Conservation (phyloP, 495 filamentous ascomycete species). For the Thozetella sp. region DNA sequence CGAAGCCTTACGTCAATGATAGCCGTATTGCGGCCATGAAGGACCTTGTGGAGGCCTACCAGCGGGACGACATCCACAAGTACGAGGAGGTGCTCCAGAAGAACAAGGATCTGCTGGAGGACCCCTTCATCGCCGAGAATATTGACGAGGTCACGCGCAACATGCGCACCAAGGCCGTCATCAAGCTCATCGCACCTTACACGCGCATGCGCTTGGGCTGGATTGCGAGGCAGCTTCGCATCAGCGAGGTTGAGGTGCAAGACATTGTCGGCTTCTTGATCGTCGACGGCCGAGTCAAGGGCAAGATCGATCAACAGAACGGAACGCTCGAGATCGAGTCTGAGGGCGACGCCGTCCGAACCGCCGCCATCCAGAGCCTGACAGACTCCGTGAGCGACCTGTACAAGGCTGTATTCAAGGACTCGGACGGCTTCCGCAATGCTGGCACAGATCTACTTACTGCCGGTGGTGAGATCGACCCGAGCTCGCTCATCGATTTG, state of each 20-base stretch:
- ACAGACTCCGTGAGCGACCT: conserved; percentile 65
- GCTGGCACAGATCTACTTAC: conserved; percentile 9
- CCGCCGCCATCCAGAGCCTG: conserved; percentile 75
- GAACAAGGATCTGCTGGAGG: conserved; percentile 85
- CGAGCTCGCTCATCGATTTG: conserved; percentile 5
- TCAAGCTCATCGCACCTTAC: conserved; percentile 94
- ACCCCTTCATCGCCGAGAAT: conserved; percentile 97
- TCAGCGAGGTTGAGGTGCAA: conserved; percentile 81
- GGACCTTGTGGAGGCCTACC: conserved; percentile 93
- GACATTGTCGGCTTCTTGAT: conserved; percentile 94
- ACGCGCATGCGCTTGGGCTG: conserved; percentile 86
- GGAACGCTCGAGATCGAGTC: conserved; percentile 83
- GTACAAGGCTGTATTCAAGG: conserved; percentile 66
- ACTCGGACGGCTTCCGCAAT: conserved; percentile 67
- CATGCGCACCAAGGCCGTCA: conserved; percentile 93
- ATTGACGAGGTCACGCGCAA: conserved; percentile 99
- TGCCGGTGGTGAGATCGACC: conserved; percentile 10
- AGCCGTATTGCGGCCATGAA: conserved; percentile 96
- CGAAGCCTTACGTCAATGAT: conserved; percentile 97
- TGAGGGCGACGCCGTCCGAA: conserved; percentile 71
- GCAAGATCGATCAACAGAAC: conserved; percentile 84
- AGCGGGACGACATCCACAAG: conserved; percentile 88
- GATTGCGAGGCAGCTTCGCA: conserved; percentile 83
- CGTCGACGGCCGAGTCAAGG: conserved; percentile 81
- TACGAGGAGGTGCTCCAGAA: conserved; percentile 88